These are phyloP conservation scores for Pleurotus tuoliensis DNA, from an alignment of 768 basidiomycete genomes.

Conservation along the genomic window DNA sequence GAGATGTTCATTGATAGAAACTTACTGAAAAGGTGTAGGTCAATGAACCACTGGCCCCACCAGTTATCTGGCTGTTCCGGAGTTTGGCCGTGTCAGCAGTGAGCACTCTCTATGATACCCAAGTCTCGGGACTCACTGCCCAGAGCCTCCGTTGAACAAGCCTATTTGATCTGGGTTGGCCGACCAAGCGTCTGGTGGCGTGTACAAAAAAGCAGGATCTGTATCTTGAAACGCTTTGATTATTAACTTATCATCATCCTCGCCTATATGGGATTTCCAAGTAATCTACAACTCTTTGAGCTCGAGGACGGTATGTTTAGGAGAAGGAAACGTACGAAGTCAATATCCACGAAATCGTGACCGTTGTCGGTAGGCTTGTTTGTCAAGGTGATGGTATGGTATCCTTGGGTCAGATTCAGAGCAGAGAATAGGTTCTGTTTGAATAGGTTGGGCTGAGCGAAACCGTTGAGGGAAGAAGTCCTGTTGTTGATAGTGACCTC, in stretches of 20 bases:
- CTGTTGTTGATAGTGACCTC: slow-evolving; percentile 2
- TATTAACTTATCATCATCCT: background rate
- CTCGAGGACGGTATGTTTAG: background rate
- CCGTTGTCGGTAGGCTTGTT: slow-evolving; percentile 1
- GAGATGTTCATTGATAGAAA: background rate
- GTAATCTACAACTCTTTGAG: slow-evolving; percentile 3
- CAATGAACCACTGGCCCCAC: slow-evolving; percentile 24
- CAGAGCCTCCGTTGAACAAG: slow-evolving; percentile 37
- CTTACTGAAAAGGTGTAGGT: slow-evolving; percentile 37
- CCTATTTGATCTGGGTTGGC: slow-evolving; percentile 26
- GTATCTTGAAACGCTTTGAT: slow-evolving; percentile 28
- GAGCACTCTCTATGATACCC: background rate
- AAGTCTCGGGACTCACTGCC: slow-evolving; percentile 29
- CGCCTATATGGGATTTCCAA: slow-evolving; percentile 8
- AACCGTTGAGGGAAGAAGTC: slow-evolving; percentile 16
- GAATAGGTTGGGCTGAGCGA: slow-evolving; percentile 15
- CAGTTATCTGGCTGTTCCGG: slow-evolving; percentile 27
- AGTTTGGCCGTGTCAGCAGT: background rate
- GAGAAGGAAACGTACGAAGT: background rate
- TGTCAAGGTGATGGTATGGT: slow-evolving; percentile 24
- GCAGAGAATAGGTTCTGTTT: slow-evolving; percentile 26
- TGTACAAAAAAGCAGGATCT: slow-evolving; percentile 35
- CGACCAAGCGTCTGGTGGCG: slow-evolving; percentile 27
- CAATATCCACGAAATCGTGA: slow-evolving; percentile 7
- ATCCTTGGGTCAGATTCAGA: slow-evolving; percentile 19